A percentile compares a stretch with the other conserved stretches of the same genome.
Evolutionary conservation across 192 early-diverging fungal species (phyloP).

Genomic region (Mortierella antarctica): DNA sequence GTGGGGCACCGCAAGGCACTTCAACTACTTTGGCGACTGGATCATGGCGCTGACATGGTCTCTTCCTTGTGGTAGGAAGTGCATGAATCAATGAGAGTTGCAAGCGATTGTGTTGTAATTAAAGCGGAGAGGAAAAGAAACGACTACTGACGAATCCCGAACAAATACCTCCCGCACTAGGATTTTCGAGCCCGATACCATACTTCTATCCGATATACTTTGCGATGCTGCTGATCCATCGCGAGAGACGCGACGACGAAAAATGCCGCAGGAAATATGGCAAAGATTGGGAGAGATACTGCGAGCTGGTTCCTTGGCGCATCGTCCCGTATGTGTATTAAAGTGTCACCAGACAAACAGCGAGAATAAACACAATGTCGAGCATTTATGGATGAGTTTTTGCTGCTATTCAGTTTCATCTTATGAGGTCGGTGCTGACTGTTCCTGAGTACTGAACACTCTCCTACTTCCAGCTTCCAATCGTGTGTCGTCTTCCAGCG

Average conservation of each 20-base stretch:
- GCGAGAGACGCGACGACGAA: constrained; percentile 88
- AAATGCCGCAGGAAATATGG: constrained; percentile 94
- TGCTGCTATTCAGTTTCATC: not conserved
- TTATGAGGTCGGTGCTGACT: not conserved
- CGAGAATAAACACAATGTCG: not conserved
- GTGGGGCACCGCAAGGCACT: constrained; percentile 95
- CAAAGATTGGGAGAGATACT: constrained; percentile 91
- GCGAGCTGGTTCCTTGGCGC: constrained; percentile 79
- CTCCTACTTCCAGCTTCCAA: constrained; percentile 17
- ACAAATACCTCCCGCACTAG: constrained; percentile 1
- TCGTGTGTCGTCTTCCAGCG: constrained; percentile 11
- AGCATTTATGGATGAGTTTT: constrained; percentile 14
- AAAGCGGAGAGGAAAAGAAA: not conserved
- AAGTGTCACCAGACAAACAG: not conserved
- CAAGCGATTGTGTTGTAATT: not conserved
- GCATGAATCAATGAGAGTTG: not conserved
- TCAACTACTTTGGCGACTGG: constrained; percentile 98
- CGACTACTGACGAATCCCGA: no score
- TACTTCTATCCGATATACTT: constrained; percentile 98
- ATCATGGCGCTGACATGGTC: constrained; percentile 91
- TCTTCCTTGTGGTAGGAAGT: constrained; percentile 72
- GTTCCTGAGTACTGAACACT: not conserved
- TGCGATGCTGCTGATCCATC: constrained; percentile 88
- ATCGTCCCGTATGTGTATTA: constrained; percentile 78
- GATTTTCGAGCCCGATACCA: constrained; percentile 81